These are phyloP conservation scores for Eucalyptus tenuipes DNA, from an alignment of 345 rosid species.

Conservation along the genomic window DNA sequence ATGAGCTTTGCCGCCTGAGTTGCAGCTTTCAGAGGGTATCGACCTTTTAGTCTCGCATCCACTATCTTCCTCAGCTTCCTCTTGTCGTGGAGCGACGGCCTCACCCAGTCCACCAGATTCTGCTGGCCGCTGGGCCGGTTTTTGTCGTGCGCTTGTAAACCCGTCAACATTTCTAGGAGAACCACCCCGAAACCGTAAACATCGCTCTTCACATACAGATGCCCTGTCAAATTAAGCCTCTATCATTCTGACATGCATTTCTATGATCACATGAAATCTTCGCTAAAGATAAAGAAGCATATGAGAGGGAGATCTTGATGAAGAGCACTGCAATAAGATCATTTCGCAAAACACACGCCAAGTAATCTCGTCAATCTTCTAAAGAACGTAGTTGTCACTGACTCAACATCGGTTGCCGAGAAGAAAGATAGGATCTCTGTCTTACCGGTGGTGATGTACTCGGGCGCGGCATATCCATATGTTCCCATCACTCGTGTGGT, in stretches of 20 bases:
- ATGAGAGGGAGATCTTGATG: background rate
- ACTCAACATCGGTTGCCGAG: rapidly evolving
- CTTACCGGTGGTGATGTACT: conserved; percentile 68
- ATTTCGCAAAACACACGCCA: background rate
- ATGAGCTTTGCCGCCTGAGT: conserved; percentile 32
- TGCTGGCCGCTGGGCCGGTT: conserved; percentile 23
- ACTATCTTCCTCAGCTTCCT: conserved; percentile 44
- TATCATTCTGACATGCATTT: background rate
- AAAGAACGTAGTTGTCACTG: background rate
- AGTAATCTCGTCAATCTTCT: background rate
- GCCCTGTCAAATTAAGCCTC: conserved; percentile 23
- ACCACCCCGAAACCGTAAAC: conserved; percentile 82
- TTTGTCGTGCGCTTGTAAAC: conserved; percentile 32
- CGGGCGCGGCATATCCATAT: conserved; percentile 78
- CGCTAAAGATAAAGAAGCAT: background rate
- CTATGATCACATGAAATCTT: background rate
- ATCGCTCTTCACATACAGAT: conserved; percentile 65
- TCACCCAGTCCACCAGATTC: conserved; percentile 47
- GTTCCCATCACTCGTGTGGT: conserved; percentile 67
- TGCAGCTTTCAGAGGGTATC: conserved; percentile 40
- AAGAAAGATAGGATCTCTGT: background rate
- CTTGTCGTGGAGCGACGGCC: conserved; percentile 20
- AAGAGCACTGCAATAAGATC: background rate
- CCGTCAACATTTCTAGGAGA: conserved; percentile 61
- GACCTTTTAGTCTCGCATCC: conserved; percentile 43